phyloP scores from a whole-genome alignment of 345 rosid genomes.

The Ceriops tagal region DNA sequence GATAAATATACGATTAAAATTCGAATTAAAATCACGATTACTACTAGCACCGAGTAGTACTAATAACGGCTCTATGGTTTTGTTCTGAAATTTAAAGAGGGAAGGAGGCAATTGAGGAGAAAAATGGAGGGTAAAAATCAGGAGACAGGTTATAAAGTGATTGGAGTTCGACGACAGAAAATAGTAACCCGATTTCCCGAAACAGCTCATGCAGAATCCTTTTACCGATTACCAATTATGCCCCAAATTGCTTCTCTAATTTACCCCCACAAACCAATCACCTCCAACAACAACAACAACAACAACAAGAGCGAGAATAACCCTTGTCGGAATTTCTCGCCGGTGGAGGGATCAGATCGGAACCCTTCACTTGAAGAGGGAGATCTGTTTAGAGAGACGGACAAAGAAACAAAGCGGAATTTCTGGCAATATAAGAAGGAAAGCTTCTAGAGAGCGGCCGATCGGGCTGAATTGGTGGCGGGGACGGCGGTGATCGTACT shows the following conservation, averaged over 20 bases:
- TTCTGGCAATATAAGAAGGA: too few relatives aligned
- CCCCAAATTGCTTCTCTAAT: background rate
- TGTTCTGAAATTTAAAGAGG: conserved; percentile 45
- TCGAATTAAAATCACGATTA: background rate
- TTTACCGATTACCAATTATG: conserved; percentile 11
- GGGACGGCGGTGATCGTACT: too few relatives aligned
- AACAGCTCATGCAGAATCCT: conserved; percentile 90
- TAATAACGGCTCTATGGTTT: conserved; percentile 47
- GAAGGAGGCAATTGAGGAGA: conserved; percentile 70
- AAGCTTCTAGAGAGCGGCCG: too few relatives aligned
- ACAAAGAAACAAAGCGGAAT: too few relatives aligned
- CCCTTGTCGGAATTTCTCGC: too few relatives aligned
- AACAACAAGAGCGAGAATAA: background rate
- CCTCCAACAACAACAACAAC: background rate
- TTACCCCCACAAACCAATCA: background rate
- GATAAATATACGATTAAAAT: conserved; percentile 14
- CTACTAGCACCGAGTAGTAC: background rate
- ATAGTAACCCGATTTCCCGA: conserved; percentile 57
- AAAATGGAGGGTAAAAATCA: conserved; percentile 72
- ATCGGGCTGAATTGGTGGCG: too few relatives aligned
- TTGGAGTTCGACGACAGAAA: conserved; percentile 51
- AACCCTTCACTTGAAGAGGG: too few relatives aligned
- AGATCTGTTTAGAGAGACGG: too few relatives aligned
- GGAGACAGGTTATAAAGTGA: conserved; percentile 72
- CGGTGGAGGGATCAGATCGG: background rate